Percentiles rank a stretch among this genome's conserved stretches.
Conservation (phyloP, 2,329 filamentous ascomycete genomes). For the Fusarium sacchari region DNA sequence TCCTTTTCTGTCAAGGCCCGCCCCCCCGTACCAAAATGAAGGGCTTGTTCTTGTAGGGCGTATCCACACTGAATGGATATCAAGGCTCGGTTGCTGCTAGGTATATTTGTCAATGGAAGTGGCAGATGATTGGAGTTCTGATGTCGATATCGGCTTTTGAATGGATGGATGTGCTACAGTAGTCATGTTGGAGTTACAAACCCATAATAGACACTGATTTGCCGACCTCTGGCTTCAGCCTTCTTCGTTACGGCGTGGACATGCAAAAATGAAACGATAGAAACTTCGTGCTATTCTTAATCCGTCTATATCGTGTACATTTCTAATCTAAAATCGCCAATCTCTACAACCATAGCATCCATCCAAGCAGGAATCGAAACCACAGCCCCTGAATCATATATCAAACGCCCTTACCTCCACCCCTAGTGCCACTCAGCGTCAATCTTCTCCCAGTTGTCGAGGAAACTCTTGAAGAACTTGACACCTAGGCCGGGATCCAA, state of each 20-base stretch:
- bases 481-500: constrained; percentile 89
- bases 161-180: neutral
- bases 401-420: constrained; percentile 4
- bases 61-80: neutral
- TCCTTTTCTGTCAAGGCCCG: neutral
- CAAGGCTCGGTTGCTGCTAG: neutral
- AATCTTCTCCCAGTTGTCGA: constrained; percentile 85
- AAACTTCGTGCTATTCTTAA: neutral
- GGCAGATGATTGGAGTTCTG: neutral
- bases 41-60: neutral
- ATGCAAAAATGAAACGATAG: neutral
- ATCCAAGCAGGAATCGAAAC: constrained; percentile 18
- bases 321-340: constrained; percentile 2
- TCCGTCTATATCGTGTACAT: constrained; percentile 4
- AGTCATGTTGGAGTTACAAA: neutral
- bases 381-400: neutral
- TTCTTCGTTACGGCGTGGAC: neutral
- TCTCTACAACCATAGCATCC: constrained; percentile 12
- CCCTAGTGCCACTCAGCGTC: constrained; percentile 76
- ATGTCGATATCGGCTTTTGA: neutral
- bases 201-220: neutral
- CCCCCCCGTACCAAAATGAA: neutral
- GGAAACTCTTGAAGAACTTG: constrained; percentile 87
- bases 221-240: neutral
- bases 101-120: neutral